These are phyloP conservation scores for Linum tenue DNA, from an alignment of 345 rosid genomes.

Conservation along the genomic window DNA sequence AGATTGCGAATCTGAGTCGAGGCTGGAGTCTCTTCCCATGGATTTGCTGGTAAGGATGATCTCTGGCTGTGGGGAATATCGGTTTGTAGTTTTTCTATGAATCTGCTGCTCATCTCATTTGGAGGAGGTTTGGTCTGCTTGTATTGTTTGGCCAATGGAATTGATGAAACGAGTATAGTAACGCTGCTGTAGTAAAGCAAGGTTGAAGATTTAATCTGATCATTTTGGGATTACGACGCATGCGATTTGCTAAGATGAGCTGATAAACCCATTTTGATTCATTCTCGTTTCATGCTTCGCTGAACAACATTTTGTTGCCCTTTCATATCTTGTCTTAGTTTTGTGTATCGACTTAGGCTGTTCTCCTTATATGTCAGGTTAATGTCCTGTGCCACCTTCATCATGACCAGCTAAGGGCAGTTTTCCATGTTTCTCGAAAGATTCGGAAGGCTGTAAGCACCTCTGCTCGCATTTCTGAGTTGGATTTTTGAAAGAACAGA, in stretches of 20 bases:
- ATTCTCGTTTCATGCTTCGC: background rate
- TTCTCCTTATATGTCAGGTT: slow-evolving; percentile 38
- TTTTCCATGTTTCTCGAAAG: slow-evolving; percentile 75
- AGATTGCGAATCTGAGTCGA: slow-evolving; percentile 48
- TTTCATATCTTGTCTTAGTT: background rate
- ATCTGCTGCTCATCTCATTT: too few species aligned
- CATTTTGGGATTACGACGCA: too few species aligned
- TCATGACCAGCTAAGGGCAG: slow-evolving; percentile 86
- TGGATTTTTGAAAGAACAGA: background rate
- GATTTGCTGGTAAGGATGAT: too few species aligned
- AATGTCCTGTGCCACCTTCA: slow-evolving; percentile 84
- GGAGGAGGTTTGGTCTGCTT: too few species aligned
- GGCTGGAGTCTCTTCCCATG: background rate
- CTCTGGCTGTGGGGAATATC: too few species aligned
- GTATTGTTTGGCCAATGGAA: too few species aligned
- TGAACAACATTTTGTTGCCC: background rate
- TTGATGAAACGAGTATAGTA: too few species aligned
- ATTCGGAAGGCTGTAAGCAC: slow-evolving; percentile 71
- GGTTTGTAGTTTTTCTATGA: too few species aligned
- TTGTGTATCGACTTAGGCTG: slow-evolving; percentile 13
- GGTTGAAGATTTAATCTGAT: too few species aligned
- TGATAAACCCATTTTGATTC: too few species aligned
- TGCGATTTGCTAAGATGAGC: too few species aligned
- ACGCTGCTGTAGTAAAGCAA: too few species aligned
- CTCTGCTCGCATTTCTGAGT: slow-evolving; percentile 5